A percentile compares a stretch with the other conserved stretches of the same genome.
Conservation (phyloP, 169 alveolate species). For the Plasmodium adleri region DNA sequence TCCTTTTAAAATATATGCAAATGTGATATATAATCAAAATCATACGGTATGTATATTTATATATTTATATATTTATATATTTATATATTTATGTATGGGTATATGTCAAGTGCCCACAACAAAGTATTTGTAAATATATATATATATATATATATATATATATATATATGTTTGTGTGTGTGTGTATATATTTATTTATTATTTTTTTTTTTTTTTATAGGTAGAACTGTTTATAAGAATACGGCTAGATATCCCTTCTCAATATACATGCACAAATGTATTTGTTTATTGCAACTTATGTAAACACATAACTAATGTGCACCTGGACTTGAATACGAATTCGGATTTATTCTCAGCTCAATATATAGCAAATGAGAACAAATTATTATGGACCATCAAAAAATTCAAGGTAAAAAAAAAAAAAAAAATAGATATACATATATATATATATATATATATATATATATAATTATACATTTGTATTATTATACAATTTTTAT, state of each 20-base stretch:
- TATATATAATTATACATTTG: slow-evolving; percentile 60
- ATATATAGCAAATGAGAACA: slow-evolving; percentile 87
- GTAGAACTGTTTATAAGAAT: slow-evolving; percentile 50
- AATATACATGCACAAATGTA: slow-evolving; percentile 66
- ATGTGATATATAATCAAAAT: slow-evolving; percentile 27
- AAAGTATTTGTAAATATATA: slow-evolving; percentile 17
- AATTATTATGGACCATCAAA: slow-evolving; percentile 92
- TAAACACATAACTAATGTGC: slow-evolving; percentile 60
- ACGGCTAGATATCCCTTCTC: slow-evolving; percentile 31
- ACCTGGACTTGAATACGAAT: slow-evolving; percentile 15
- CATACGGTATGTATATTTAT: slow-evolving; percentile 50
- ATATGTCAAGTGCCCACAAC: background rate
- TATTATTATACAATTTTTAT: background rate
- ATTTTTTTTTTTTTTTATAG: background rate
- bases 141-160: slow-evolving; percentile 4
- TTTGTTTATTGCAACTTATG: slow-evolving; percentile 42
- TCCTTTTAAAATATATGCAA: slow-evolving; percentile 85
- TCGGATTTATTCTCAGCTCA: slow-evolving; percentile 78
- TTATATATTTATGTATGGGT: background rate
- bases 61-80: background rate
- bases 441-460: background rate
- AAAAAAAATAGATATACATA: background rate
- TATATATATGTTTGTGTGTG: background rate
- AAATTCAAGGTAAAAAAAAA: slow-evolving; percentile 89
- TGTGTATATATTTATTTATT: background rate